A percentile compares a stretch with the other conserved stretches of the same genome.
Conservation (phyloP, 2,329 filamentous ascomycete species). For the Pseudogymnoascus sp. region DNA sequence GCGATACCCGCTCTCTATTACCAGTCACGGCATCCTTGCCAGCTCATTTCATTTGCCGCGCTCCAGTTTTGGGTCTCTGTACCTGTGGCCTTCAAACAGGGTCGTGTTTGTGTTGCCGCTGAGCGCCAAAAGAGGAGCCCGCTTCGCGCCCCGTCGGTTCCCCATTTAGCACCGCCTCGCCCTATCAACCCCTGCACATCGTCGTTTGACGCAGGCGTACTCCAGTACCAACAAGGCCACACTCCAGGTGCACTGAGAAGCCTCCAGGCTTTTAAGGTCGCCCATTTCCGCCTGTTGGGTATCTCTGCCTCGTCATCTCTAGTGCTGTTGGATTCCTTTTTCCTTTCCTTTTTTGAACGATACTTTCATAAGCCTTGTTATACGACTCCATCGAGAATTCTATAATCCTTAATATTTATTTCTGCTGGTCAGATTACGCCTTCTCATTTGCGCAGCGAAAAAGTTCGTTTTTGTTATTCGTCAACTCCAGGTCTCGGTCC, state of each 20-base stretch:
- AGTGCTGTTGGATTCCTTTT: slow-evolving; percentile 4
- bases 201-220: slow-evolving; percentile 5
- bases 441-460: slow-evolving; percentile 2
- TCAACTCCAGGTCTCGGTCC: neutral
- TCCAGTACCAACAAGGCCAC: neutral
- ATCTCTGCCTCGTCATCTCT: slow-evolving; percentile 1
- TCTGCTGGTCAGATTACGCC: slow-evolving; percentile 9
- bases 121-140: slow-evolving; percentile 5
- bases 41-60: slow-evolving; percentile 5
- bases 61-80: slow-evolving; percentile 7
- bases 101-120: slow-evolving; percentile 9
- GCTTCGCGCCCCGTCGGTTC: slow-evolving; percentile 3
- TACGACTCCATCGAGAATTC: neutral
- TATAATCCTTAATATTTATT: slow-evolving; percentile 4
- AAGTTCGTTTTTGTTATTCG: slow-evolving; percentile 4
- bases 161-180: slow-evolving; percentile 6
- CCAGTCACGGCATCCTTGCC: neutral
- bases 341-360: slow-evolving; percentile 1
- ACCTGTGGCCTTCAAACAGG: slow-evolving; percentile 6
- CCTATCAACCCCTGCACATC: slow-evolving; percentile 6
- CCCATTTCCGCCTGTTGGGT: neutral
- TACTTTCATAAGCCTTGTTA: slow-evolving; percentile 3
- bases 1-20: slow-evolving; percentile 1
- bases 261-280: slow-evolving; percentile 9
- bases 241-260: neutral